Conservation (phyloP, 257 asterid genomes). For the Orobanche coerulescens region DNA sequence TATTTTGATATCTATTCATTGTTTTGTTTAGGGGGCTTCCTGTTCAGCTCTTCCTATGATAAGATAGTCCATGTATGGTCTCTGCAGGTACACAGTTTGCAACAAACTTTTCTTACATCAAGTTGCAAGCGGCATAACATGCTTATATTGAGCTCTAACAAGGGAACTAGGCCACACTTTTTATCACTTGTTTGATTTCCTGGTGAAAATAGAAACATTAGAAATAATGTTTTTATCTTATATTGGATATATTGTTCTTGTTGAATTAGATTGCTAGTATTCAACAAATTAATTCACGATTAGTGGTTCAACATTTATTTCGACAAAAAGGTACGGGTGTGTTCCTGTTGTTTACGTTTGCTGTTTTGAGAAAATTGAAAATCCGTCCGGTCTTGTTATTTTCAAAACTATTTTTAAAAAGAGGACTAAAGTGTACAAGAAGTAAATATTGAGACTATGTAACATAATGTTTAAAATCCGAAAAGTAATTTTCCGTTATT, state of each 20-base stretch:
- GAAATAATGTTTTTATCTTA: neutral
- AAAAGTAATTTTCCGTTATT: too few relatives aligned
- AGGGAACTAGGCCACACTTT: neutral
- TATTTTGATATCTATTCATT: slow-evolving; percentile 14
- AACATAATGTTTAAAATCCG: too few relatives aligned
- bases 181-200: neutral
- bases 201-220: neutral
- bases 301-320: neutral
- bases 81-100: slow-evolving; percentile 51
- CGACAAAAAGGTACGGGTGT: too few relatives aligned
- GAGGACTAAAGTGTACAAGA: too few relatives aligned
- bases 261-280: too few relatives aligned
- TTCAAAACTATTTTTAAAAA: too few relatives aligned
- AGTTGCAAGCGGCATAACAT: neutral
- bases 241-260: neutral
- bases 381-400: too few relatives aligned
- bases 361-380: too few relatives aligned
- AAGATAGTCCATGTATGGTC: slow-evolving; percentile 79
- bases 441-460: too few relatives aligned
- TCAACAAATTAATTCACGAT: too few relatives aligned
- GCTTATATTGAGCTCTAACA: neutral
- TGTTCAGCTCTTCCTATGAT: slow-evolving; percentile 93
- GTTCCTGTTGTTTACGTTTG: too few relatives aligned
- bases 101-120: slow-evolving; percentile 1
- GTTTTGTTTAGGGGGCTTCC: slow-evolving; percentile 57